Evolutionary conservation across 2,329 filamentous ascomycete genomes (phyloP).

Genomic region (Elsinoe australis): DNA sequence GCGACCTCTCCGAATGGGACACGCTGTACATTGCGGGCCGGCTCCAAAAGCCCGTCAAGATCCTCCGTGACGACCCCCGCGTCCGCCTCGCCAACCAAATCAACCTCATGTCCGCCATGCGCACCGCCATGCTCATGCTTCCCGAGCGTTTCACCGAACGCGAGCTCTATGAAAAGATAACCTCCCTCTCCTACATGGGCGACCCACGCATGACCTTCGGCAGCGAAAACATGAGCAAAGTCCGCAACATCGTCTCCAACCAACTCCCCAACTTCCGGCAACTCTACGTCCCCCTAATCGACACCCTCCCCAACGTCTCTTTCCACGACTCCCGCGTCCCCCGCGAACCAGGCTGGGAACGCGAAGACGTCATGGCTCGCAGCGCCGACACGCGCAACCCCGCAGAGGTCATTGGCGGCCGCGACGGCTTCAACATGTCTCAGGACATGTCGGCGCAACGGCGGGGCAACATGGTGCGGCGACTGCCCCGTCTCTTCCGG

Average conservation of each 20-base stretch:
- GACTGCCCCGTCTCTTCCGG: slow-evolving; percentile 78
- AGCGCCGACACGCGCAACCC: slow-evolving; percentile 46
- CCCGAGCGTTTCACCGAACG: slow-evolving; percentile 78
- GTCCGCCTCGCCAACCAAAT: slow-evolving; percentile 93
- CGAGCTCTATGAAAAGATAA: slow-evolving; percentile 83
- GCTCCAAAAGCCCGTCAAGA: slow-evolving; percentile 95
- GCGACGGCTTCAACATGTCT: slow-evolving; percentile 60
- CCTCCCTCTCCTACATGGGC: slow-evolving; percentile 86
- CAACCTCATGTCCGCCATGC: slow-evolving; percentile 85
- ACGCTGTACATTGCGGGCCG: slow-evolving; percentile 94
- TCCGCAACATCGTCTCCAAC: slow-evolving; percentile 85
- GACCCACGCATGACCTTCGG: slow-evolving; percentile 92
- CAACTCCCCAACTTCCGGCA: slow-evolving; percentile 88
- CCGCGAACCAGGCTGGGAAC: slow-evolving; percentile 34
- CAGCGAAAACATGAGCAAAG: slow-evolving; percentile 85
- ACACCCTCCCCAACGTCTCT: slow-evolving; percentile 78
- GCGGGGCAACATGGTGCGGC: slow-evolving; percentile 91
- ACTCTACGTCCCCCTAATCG: slow-evolving; percentile 81
- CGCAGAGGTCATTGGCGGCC: slow-evolving; percentile 34
- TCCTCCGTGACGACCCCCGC: slow-evolving; percentile 83
- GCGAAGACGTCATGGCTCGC: slow-evolving; percentile 26
- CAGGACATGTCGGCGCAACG: slow-evolving; percentile 92
- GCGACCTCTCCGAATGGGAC: slow-evolving; percentile 83
- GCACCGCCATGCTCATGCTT: slow-evolving; percentile 79
- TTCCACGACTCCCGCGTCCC: slow-evolving; percentile 61